Percentiles rank a stretch among this genome's conserved stretches.
These are phyloP conservation scores for Rhizopogon vesiculosus DNA, from an alignment of 768 basidiomycete genomes.

Conservation along the genomic window DNA sequence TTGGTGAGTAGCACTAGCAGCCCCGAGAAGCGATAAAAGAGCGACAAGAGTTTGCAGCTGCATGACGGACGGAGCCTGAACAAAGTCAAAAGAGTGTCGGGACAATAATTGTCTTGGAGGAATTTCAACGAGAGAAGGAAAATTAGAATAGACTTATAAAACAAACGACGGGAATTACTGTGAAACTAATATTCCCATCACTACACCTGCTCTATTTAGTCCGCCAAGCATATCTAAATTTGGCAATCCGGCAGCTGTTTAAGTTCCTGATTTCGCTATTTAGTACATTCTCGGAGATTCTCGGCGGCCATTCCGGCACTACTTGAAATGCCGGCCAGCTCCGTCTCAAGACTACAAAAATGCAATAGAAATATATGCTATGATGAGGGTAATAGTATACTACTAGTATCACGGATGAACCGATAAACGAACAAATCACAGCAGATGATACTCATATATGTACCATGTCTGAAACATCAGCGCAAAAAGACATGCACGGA, in stretches of 20 bases:
- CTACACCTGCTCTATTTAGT: neutral
- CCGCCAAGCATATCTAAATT: neutral
- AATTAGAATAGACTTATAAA: neutral
- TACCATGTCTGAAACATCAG: neutral
- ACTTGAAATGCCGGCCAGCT: neutral
- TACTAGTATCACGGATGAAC: slow-evolving; percentile 13
- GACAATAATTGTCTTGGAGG: neutral
- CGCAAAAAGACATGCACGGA: neutral
- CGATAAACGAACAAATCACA: slow-evolving; percentile 13
- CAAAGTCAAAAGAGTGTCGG: slow-evolving; percentile 8
- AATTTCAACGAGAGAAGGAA: neutral
- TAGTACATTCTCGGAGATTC: too few species aligned
- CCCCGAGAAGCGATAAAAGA: slow-evolving; percentile 39
- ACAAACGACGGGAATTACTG: neutral
- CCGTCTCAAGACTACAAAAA: neutral
- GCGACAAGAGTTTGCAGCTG: slow-evolving; percentile 38
- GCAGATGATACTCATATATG: slow-evolving; percentile 8
- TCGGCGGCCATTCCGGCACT: neutral
- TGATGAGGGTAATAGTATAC: neutral
- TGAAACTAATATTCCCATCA: neutral
- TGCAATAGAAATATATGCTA: slow-evolving; percentile 27
- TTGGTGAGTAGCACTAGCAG: slow-evolving; percentile 30
- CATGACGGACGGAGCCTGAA: slow-evolving; percentile 28
- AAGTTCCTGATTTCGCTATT: neutral
- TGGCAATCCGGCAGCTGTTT: neutral